Percentiles rank a stretch among this genome's conserved stretches.
Conservation (phyloP, 305 asterid species). For the Solanum hybrid region DNA sequence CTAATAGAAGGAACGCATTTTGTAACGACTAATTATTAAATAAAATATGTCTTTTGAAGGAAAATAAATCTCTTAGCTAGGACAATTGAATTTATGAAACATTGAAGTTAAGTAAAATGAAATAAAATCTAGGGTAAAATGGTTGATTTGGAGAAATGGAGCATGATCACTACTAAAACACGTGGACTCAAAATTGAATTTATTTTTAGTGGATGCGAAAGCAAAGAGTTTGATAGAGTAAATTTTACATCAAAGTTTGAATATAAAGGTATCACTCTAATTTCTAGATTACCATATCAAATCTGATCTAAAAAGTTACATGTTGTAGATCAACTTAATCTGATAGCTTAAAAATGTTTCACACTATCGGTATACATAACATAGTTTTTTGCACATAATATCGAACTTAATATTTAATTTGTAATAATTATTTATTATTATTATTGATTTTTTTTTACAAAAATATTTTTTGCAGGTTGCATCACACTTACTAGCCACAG, state of each 20-base stretch:
- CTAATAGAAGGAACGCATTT: neutral
- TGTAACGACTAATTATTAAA: neutral
- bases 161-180: neutral
- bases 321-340: neutral
- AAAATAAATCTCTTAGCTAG: neutral
- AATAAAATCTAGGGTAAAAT: neutral
- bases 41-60: neutral
- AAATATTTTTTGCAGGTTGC: neutral
- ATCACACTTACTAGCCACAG: neutral
- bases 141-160: neutral
- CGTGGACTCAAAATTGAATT: neutral
- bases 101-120: neutral
- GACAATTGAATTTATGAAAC: neutral
- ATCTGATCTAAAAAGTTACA: neutral
- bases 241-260: no score
- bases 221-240: neutral
- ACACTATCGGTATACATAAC: neutral
- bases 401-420: neutral
- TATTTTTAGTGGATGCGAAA: neutral
- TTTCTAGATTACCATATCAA: neutral
- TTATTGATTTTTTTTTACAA: no score
- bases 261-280: neutral
- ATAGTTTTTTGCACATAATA: neutral
- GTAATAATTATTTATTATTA: no score
- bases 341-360: neutral